phyloP scores from a whole-genome alignment of 73 alveolate species.

The Paraurostyla sp. region DNA sequence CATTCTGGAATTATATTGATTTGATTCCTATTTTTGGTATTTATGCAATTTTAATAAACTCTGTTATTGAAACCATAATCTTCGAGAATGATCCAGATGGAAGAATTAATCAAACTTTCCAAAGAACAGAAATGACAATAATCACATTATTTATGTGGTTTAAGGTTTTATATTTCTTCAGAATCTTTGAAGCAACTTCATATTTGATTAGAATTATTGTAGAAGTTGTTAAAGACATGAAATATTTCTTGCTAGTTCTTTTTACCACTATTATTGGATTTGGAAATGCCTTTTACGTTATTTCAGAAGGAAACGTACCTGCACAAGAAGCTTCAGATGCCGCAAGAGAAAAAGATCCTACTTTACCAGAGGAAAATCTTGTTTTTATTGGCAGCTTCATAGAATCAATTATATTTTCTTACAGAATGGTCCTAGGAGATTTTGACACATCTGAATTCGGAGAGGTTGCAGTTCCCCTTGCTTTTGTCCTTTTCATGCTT shows the following conservation, averaged over 20 bases:
- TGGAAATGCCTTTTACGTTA: slow-evolving; percentile 17
- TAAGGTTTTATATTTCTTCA: slow-evolving; percentile 43
- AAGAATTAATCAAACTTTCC: neutral
- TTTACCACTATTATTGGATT: slow-evolving; percentile 34
- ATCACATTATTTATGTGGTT: slow-evolving; percentile 53
- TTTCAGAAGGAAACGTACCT: slow-evolving; percentile 4
- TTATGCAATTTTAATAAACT: neutral
- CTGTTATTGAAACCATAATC: neutral
- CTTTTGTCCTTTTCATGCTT: slow-evolving; percentile 20
- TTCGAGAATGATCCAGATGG: neutral
- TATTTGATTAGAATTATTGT: slow-evolving; percentile 41
- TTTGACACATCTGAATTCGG: slow-evolving; percentile 39
- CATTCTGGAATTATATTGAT: slow-evolving; percentile 54
- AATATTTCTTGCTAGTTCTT: slow-evolving; percentile 42
- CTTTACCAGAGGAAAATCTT: slow-evolving; percentile 41
- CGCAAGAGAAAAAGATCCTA: too few species aligned
- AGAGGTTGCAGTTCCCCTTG: neutral
- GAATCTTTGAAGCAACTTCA: slow-evolving; percentile 26
- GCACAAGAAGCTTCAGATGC: too few species aligned
- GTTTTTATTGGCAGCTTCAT: neutral
- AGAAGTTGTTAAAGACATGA: slow-evolving; percentile 41
- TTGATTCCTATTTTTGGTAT: slow-evolving; percentile 14
- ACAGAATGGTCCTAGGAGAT: slow-evolving; percentile 54
- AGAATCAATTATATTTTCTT: slow-evolving; percentile 31
- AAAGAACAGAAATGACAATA: neutral